These are phyloP conservation scores for Trichoderma arundinaceum DNA, from an alignment of 2,329 filamentous ascomycete species.

Conservation along the genomic window DNA sequence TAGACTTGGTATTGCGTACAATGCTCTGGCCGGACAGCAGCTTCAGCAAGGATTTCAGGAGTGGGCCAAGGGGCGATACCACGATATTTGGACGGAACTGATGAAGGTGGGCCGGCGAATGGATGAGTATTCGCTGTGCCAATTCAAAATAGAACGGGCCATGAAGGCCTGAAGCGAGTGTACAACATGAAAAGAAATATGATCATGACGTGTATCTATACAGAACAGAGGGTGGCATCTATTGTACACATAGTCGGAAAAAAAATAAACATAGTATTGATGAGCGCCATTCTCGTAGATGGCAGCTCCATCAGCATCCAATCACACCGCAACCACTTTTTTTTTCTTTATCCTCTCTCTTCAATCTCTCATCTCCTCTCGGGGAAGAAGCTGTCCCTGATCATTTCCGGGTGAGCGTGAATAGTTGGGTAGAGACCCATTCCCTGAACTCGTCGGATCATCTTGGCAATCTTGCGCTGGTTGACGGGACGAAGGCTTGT, in stretches of 20 bases:
- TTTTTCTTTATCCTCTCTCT: not conserved
- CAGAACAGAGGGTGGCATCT: conserved; percentile 42
- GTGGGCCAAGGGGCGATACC: conserved; percentile 74
- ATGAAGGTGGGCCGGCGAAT: conserved; percentile 57
- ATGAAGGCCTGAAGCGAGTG: conserved; percentile 52
- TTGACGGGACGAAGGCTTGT: conserved; percentile 87
- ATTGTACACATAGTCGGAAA: conserved; percentile 44
- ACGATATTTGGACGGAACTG: conserved; percentile 71
- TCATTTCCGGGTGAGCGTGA: conserved; percentile 83
- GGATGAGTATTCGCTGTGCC: conserved; percentile 52
- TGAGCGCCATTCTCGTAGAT: conserved; percentile 10
- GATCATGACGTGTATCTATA: conserved; percentile 43
- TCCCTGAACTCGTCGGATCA: conserved; percentile 85
- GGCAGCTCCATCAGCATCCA: conserved; percentile 6
- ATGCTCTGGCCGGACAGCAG: conserved; percentile 68
- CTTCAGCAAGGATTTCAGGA: conserved; percentile 72
- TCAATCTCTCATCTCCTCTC: conserved; percentile 29
- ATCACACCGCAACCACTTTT: not conserved
- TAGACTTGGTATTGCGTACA: conserved; percentile 78
- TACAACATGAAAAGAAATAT: conserved; percentile 41
- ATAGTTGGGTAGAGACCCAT: conserved; percentile 91
- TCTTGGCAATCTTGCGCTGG: conserved; percentile 91
- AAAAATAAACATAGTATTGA: conserved; percentile 9
- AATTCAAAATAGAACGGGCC: conserved; percentile 57
- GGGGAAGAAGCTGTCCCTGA: conserved; percentile 54